A percentile compares a stretch with the other conserved stretches of the same genome.
Conservation (phyloP, 805 yeast species). For the Clavispora carvajalis region DNA sequence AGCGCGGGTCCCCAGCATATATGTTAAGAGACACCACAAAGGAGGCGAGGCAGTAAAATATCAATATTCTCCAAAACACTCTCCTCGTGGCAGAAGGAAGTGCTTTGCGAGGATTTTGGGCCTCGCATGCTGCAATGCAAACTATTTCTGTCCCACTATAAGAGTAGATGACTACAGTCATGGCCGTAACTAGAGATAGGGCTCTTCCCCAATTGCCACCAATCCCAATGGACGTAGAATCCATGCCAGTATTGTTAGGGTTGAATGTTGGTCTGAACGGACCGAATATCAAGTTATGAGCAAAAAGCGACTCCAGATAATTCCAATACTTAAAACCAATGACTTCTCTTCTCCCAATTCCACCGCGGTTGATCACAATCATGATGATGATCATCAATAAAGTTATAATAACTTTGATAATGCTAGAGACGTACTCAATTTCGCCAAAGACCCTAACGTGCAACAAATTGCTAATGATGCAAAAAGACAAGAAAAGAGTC, state of each 20-base stretch:
- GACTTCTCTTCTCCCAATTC: conserved; percentile 32
- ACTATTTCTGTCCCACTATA: conserved; percentile 82
- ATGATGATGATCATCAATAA: conserved; percentile 53
- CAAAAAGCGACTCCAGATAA: conserved; percentile 42
- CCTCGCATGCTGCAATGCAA: conserved; percentile 80
- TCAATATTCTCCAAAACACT: conserved; percentile 64
- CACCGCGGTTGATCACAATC: conserved; percentile 62
- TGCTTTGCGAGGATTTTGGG: conserved; percentile 72
- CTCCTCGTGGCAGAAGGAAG: conserved; percentile 72
- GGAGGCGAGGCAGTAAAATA: conserved; percentile 61
- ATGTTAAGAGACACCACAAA: conserved; percentile 68
- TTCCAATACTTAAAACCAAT: conserved; percentile 76
- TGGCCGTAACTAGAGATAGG: conserved; percentile 54
- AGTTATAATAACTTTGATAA: conserved; percentile 51
- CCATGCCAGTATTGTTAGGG: conserved; percentile 51
- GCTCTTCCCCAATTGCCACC: conserved; percentile 59
- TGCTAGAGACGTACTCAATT: conserved; percentile 58
- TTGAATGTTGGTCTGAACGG: conserved; percentile 71
- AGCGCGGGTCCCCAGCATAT: conserved; percentile 73
- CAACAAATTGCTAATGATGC: conserved; percentile 50
- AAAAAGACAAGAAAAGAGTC: conserved; percentile 47
- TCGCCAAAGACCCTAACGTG: conserved; percentile 75
- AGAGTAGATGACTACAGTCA: conserved; percentile 64
- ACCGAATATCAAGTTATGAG: conserved; percentile 53
- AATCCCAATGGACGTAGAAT: conserved; percentile 49